Base-by-base conservation (phyloP, 1,139 yeast species). In the Blastobotrys aristatus region DNA sequence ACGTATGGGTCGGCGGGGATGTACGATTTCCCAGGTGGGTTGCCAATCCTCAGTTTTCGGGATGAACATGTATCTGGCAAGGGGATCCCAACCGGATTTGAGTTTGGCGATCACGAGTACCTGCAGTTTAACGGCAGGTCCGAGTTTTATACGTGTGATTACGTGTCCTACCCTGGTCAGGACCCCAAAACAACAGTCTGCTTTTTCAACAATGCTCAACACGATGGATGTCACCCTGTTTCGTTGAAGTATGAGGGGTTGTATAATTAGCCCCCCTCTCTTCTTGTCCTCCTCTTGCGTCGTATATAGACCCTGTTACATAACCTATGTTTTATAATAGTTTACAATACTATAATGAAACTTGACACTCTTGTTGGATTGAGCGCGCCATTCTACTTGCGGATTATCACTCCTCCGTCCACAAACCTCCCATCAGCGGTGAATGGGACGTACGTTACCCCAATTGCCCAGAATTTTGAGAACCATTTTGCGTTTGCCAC, bases 1-100 rank as follows among this genome's bases (percentile, higher is more conserved):
- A 21, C 40, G 11, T 36, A 21, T 20, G 40, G 40, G 8, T 14
- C 29, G 8, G 40, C 29, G 7, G 40, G 40, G 4, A n/a, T 36
- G n/a, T 36, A 36, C 16, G 29, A 21, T 16, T n/a, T 8, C 6
- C 29, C 27, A 4, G 29, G 18, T 16, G 20, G 37, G 3, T 4
- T 17, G 11, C 37, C 37, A 4, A 11, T 33, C 11, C 24, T 33
- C 8, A 13, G 11, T 4, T 16, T 33, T 14, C 21, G 37, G 16
- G 37, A 20, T 4, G 13, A 21, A 11, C 4, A 7, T 3, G 37
- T n/a, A 16, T 17, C 22, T 8, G 6, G 16, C 16, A 33, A 33
- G 16, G 37, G 37, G 13, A 4, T 33, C 11, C 17, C 18, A n/a
- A 7, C 6, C 13, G 37, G 20, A 3, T 33, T 33, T 18, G 21